Conservation (phyloP, 148 eudicot species). For the Rhododendron williamsianum region DNA sequence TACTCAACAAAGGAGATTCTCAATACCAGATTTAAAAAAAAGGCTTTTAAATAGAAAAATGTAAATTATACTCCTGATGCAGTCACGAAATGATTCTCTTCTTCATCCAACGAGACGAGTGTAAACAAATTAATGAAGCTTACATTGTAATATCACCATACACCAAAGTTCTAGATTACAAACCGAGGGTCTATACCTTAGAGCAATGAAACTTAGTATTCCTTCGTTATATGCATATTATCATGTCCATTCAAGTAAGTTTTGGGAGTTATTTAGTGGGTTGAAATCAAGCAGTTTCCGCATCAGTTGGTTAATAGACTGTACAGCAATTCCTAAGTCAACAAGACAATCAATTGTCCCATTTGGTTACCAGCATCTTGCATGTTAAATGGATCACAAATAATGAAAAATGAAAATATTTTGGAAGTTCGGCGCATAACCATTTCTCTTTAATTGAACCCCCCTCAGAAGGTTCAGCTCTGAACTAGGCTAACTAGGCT, state of each 20-base stretch:
- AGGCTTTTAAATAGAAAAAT: not conserved
- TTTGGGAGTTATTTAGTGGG: not conserved
- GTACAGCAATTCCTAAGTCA: not conserved
- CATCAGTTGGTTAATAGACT: not conserved
- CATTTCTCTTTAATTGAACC: not conserved
- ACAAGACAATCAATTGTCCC: not conserved
- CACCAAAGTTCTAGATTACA: not conserved
- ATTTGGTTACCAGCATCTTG: not conserved
- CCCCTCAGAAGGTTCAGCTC: constrained; percentile 3
- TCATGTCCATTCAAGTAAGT: not conserved
- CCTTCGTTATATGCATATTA: not conserved
- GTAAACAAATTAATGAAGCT: not conserved
- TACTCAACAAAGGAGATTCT: not conserved
- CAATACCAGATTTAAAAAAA: not conserved
- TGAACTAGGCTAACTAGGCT: not conserved
- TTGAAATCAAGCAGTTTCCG: not conserved
- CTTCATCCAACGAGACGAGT: not conserved
- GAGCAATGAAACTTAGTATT: not conserved
- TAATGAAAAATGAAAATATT: not conserved
- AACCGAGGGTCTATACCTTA: not conserved
- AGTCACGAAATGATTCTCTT: not conserved
- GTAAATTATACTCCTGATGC: not conserved
- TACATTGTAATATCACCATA: not conserved
- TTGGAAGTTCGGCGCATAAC: not conserved
- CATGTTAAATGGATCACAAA: not conserved